Evolutionary conservation across 116 monocot genomes (phyloP), one percentile per base, ranked within the genome.

Genomic region (Iris pallida): DNA sequence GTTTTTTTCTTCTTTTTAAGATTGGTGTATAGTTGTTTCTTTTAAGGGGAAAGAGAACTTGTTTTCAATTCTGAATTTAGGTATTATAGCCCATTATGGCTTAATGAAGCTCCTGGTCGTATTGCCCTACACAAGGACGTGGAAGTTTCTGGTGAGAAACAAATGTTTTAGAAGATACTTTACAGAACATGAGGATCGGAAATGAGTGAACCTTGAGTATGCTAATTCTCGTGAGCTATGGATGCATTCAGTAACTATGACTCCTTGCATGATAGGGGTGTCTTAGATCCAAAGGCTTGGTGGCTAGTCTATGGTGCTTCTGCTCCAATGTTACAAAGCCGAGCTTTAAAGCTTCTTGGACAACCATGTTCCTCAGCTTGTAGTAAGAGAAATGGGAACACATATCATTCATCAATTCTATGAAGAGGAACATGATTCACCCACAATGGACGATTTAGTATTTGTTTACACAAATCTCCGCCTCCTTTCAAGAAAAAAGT

Each of bases 111-210:
- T 13, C 43, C 55, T 40, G 13, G 43, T 68, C 41, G 55, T 11
- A 12, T 68, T 68, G 42, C n/a, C 16, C 55, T 44, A 53, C 67
- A 48, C 18, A 52, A 53, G 11, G 67, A 67, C 53, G 19, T 12
- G 16, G 41, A 67, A 14, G 16, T 55, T 8, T 43, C 54, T 8
- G 12, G 15, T 1, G 43, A 68, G 55, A 16, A 46, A 4, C 17
- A 63, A 57, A 4, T 71, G 71, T 15, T 65, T 71, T 0, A 77
- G 15, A 71, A 77, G 64, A 55, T 58, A 43, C 8, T 77, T 77
- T 60, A 7, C 59, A 52, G 53, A 59, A 42, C 6, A 5, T 15
- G 19, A 59, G 15, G 68, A 59, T 11, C 42, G 59, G 12, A 68
- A 8, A 60, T 0, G 1, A 2, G 68, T 75, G 6, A 47, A 57